A percentile compares a stretch with the other conserved stretches of the same genome.
Evolutionary conservation across 2,329 filamentous ascomycete genomes (phyloP).

Genomic region (Pseudophaeomoniella oleicola): DNA sequence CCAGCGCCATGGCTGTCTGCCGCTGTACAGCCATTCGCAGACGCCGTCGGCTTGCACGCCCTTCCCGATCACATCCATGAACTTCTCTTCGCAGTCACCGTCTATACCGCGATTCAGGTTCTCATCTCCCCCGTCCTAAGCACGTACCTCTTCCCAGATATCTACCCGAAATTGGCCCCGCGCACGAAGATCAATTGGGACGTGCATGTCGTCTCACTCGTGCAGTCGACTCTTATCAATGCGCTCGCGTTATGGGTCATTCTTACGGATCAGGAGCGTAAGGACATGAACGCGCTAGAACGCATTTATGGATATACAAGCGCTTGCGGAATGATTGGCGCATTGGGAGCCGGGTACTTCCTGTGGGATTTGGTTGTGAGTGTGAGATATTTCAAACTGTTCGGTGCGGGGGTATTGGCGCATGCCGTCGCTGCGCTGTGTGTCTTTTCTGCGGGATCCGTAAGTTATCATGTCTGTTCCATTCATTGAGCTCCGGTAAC

Average conservation of each 20-base stretch:
- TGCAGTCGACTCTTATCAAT: constrained; percentile 44
- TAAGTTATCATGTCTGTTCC: constrained; percentile 25
- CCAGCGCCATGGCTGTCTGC: constrained; percentile 37
- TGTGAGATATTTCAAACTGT: constrained; percentile 37
- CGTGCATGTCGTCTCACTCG: constrained; percentile 49
- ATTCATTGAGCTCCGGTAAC: background rate
- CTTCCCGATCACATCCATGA: constrained; percentile 49
- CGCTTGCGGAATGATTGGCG: constrained; percentile 41
- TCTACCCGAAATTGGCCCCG: constrained; percentile 37
- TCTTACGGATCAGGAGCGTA: constrained; percentile 39
- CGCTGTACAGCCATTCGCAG: constrained; percentile 34
- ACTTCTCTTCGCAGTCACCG: constrained; percentile 37
- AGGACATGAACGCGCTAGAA: constrained; percentile 31
- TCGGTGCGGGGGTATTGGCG: constrained; percentile 46
- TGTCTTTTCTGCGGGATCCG: constrained; percentile 50
- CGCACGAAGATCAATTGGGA: constrained; percentile 52
- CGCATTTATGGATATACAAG: constrained; percentile 49
- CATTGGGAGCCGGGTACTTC: constrained; percentile 49
- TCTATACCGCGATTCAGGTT: constrained; percentile 42
- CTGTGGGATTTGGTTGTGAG: constrained; percentile 49
- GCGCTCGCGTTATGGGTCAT: constrained; percentile 43
- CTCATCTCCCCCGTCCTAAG: constrained; percentile 42
- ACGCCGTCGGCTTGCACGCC: constrained; percentile 36
- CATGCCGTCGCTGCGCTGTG: constrained; percentile 46
- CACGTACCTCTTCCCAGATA: constrained; percentile 34